phyloP scores from a whole-genome alignment of 148 eudicot genomes.

The Rhododendron griersonianum region DNA sequence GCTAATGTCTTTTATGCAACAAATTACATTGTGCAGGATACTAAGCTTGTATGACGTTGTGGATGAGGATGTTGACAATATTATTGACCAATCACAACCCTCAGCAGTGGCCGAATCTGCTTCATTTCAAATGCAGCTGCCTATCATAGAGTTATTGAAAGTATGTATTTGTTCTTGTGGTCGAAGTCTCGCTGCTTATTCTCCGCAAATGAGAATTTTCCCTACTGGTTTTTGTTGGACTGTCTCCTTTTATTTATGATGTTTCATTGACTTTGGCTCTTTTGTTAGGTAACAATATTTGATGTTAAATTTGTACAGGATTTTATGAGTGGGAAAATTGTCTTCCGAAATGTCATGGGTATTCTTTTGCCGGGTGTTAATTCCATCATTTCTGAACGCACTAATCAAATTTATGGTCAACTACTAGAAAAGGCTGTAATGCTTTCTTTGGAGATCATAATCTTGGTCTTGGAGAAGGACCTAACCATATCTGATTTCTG shows the following conservation, averaged over 20 bases:
- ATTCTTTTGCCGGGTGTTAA: slow-evolving; percentile 87
- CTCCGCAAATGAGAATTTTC: neutral
- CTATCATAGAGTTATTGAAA: slow-evolving; percentile 81
- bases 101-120: slow-evolving; percentile 56
- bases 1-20: neutral
- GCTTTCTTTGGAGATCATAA: slow-evolving; percentile 69
- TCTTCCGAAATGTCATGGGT: slow-evolving; percentile 81
- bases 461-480: slow-evolving; percentile 82
- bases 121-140: slow-evolving; percentile 78
- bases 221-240: neutral
- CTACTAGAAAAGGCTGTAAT: slow-evolving; percentile 80
- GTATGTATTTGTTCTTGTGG: slow-evolving; percentile 30
- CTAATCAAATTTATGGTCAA: slow-evolving; percentile 67
- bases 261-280: neutral
- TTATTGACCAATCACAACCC: slow-evolving; percentile 50
- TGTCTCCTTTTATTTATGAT: neutral
- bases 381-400: slow-evolving; percentile 66
- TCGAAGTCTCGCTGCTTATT: neutral
- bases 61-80: slow-evolving; percentile 73
- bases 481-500: slow-evolving; percentile 71
- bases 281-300: neutral
- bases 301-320: slow-evolving; percentile 48
- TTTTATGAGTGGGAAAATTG: slow-evolving; percentile 95
- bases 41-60: slow-evolving; percentile 67
- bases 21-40: slow-evolving; percentile 50